Evolutionary conservation across 805 yeast genomes (phyloP), one percentile per base, ranked within the genome.

Genomic region (Wickerhamomyces mucosus): DNA sequence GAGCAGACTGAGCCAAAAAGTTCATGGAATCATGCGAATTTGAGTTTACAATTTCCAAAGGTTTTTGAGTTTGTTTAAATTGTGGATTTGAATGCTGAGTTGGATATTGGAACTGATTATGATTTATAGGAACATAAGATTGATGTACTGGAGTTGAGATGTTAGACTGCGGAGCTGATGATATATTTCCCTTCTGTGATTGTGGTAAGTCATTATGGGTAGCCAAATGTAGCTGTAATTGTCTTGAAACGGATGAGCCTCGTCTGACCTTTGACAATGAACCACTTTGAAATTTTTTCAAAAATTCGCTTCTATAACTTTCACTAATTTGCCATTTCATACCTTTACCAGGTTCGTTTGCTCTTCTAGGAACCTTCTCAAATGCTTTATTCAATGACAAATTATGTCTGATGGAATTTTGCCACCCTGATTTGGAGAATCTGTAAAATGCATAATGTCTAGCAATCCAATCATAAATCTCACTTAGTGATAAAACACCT

Each of bases 311-410:
- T 47, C 80, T 78, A 54, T 81, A 89, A 29, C 76, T 62, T 25
- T 84, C 92, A 40, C 86, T 75, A 37, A 92, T 88, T 59, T 86
- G 94, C 99, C 99, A 92, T 59, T 92, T 92, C 94, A 92, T 89
- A 41, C 98, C 97, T 56, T 92, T 92, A 13, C 99, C 98, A 0
- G 97, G 96, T 59, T 92, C 97, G 55, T 85, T 80, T 19, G 95
- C 88, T 51, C 82, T 73, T 49, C 99, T 70, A 25, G 97, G 96
- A 15, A 89, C 96, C 59, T 92, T 92, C 50, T 89, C 97, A 60
- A 92, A 92, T 12, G 98, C 97, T 62, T 89, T 92, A 58, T 92
- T 92, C 37, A 92, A 65, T 3, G 96, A 86, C 34, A 92, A 62
- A 54, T 92, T 92, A 58, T 92, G 98, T 45, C 98, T 76, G 44